A percentile compares a stretch with the other conserved stretches of the same genome.
These are phyloP conservation scores for Ophiocordyceps robertsii DNA, from an alignment of 2,329 filamentous ascomycete species.

Conservation along the genomic window DNA sequence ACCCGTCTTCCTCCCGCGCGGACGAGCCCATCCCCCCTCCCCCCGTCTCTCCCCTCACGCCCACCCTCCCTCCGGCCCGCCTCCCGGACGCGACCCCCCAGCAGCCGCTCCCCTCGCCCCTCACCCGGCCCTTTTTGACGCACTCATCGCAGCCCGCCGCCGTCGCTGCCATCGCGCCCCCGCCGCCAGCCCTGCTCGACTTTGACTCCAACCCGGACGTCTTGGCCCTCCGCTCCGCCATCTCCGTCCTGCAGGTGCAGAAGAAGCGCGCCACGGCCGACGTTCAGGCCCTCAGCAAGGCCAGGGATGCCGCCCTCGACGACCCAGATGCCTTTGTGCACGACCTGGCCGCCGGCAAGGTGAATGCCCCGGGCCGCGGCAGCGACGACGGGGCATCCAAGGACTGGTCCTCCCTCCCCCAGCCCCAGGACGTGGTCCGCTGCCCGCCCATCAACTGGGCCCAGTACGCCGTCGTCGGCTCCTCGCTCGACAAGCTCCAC, in stretches of 20 bases:
- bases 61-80: constrained; percentile 27
- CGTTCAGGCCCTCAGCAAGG: constrained; percentile 52
- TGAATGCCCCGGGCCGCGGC: constrained; percentile 23
- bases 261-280: constrained; percentile 64
- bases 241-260: constrained; percentile 79
- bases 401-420: constrained; percentile 54
- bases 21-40: constrained; percentile 30
- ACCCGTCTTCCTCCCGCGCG: not conserved
- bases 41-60: constrained; percentile 41
- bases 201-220: constrained; percentile 67
- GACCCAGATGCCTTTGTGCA: constrained; percentile 60
- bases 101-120: constrained; percentile 7
- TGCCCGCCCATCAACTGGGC: constrained; percentile 89
- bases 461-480: constrained; percentile 79
- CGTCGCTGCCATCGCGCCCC: constrained; percentile 25
- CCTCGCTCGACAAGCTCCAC: constrained; percentile 69
- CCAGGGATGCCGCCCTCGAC: constrained; percentile 57
- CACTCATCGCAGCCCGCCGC: constrained; percentile 31
- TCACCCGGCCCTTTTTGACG: constrained; percentile 21
- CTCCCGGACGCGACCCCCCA: constrained; percentile 10
- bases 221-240: constrained; percentile 72
- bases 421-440: constrained; percentile 68
- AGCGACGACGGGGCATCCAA: constrained; percentile 15
- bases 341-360: constrained; percentile 51
- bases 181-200: constrained; percentile 37